These are phyloP conservation scores for Pistacia integerrima DNA, from an alignment of 345 rosid genomes.

Conservation along the genomic window DNA sequence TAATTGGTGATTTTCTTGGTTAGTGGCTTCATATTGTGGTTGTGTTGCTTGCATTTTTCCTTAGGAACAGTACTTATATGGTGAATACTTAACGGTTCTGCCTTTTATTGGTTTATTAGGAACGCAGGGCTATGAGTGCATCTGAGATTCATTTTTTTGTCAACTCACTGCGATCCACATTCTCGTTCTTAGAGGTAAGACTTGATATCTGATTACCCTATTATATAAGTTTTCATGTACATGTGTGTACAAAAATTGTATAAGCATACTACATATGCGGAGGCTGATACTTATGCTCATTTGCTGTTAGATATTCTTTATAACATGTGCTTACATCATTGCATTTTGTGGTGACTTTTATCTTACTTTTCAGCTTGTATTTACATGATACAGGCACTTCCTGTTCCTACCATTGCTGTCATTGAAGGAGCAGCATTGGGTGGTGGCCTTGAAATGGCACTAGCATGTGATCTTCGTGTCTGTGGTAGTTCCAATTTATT, in stretches of 20 bases:
- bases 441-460: conserved; percentile 98
- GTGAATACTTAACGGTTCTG: conserved; percentile 16
- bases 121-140: conserved; percentile 74
- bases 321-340: not conserved
- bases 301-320: not conserved
- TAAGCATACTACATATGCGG: not conserved
- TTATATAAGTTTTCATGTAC: not conserved
- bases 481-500: conserved; percentile 54
- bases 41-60: not conserved
- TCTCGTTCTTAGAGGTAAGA: conserved; percentile 71
- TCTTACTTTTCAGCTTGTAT: not conserved
- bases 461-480: conserved; percentile 87
- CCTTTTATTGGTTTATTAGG: conserved; percentile 57
- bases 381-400: conserved; percentile 50
- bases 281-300: not conserved
- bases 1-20: not conserved
- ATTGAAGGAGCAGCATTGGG: conserved; percentile 93
- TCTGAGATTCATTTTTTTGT: conserved; percentile 73
- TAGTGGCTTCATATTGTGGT: not conserved
- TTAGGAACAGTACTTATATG: not conserved
- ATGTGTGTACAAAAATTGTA: not conserved
- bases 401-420: conserved; percentile 81
- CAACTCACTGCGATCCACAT: conserved; percentile 72
- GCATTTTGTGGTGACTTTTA: not conserved
- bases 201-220: not conserved